Base-by-base conservation (phyloP, 208 protist species). In the Acanthamoeba royreba region DNA sequence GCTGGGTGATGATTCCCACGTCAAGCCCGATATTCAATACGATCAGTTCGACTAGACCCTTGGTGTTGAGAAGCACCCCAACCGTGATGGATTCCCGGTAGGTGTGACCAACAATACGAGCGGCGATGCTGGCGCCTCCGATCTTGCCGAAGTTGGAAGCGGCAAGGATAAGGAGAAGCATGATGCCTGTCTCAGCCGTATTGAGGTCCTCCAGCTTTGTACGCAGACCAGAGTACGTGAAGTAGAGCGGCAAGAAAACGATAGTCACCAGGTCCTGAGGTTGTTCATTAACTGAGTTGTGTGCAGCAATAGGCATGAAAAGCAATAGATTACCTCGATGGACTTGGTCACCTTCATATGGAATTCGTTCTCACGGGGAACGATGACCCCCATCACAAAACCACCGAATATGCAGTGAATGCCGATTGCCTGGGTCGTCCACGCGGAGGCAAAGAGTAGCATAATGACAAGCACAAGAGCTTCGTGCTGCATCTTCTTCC, bases 331-430 rank as follows among this genome's bases (percentile, higher is more conserved):
- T 85, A 87, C 79, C 79, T 97, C 95, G 33, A 96, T 96, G 45
- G 92, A 33, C 47, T 97, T 95, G 17, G 90, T 93, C 2, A 96
- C 61, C 25, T 49, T 69, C 7, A 95, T 35, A 35, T 86, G 55
- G 66, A 96, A 74, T 42, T 81, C 79, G 49, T 90, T 58, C 19
- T 72, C 45, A 72, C 96, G 91, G 38, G 96, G 96, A 38, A 93
- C 58, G 15, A 69, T 19, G 25, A 97, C 52, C 87, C 96, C 96
- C 7, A 96, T 45, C 7, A 96, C 33, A 28, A 97, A 97, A 8
- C 91, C 96, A 66, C 96, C 96, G 22, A 97, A 96, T 53, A 97
- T 97, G 69, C 92, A 94, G 58, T 97, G 89, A 3, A 96, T 94
- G 86, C 95, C 95, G 86, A 96, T 95, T 0, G 95, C 90, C 47